Evolutionary conservation across 495 filamentous ascomycete species (phyloP).

Genomic region (Lasiosphaeria ovina): DNA sequence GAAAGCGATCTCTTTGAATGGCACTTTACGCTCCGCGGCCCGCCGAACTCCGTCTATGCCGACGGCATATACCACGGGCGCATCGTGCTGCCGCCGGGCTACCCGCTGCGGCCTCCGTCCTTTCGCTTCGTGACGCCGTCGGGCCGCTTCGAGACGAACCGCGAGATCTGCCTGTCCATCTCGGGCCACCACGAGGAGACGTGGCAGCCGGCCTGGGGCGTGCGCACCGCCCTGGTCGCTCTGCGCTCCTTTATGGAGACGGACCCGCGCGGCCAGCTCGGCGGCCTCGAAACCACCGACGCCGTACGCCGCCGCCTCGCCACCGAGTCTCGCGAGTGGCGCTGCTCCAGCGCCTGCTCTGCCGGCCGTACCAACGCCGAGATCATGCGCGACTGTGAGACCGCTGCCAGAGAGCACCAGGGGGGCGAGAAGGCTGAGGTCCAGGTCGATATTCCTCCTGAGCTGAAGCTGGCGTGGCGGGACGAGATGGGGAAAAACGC

Average conservation of each 20-base stretch:
- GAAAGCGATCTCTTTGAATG: slow-evolving; percentile 94
- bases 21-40: slow-evolving; percentile 97
- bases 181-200: slow-evolving; percentile 95
- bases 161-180: slow-evolving; percentile 94
- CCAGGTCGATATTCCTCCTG: slow-evolving; percentile 52
- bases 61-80: slow-evolving; percentile 90
- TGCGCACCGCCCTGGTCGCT: slow-evolving; percentile 74
- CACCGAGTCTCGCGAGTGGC: slow-evolving; percentile 56
- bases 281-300: slow-evolving; percentile 74
- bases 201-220: slow-evolving; percentile 97
- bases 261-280: slow-evolving; percentile 74
- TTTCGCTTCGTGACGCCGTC: slow-evolving; percentile 94
- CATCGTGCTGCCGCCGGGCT: slow-evolving; percentile 82
- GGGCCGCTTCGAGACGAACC: slow-evolving; percentile 92
- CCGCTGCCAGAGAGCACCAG: slow-evolving; percentile 51
- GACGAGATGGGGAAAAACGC: slow-evolving; percentile 46
- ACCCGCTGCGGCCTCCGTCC: slow-evolving; percentile 83
- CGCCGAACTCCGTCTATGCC: slow-evolving; percentile 75
- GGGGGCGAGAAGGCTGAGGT: slow-evolving; percentile 31
- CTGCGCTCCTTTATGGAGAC: slow-evolving; percentile 73
- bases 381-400: slow-evolving; percentile 66
- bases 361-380: slow-evolving; percentile 64
- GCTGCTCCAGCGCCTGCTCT: slow-evolving; percentile 57
- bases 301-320: slow-evolving; percentile 65
- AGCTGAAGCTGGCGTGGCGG: slow-evolving; percentile 57